These are phyloP conservation scores for Carex kokanica DNA, from an alignment of 176 grass and related monocot genomes.

Conservation along the genomic window DNA sequence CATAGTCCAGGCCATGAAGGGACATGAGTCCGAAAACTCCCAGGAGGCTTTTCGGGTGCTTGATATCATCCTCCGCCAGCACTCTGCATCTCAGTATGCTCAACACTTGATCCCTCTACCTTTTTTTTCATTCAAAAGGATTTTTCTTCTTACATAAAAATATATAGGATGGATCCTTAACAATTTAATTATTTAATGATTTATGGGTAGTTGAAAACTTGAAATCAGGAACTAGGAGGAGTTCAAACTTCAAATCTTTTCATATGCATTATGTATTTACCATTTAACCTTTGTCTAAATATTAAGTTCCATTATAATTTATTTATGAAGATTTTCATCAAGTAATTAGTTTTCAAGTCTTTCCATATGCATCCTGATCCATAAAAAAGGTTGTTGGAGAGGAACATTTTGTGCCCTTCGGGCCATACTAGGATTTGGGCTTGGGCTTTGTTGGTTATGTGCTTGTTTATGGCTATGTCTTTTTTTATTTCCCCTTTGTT, in stretches of 20 bases:
- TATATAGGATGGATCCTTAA: background rate
- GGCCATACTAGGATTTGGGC: too few species aligned
- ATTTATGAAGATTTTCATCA: background rate
- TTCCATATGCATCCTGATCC: too few species aligned
- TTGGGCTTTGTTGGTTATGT: too few species aligned
- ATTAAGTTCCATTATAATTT: background rate
- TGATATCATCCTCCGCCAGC: slow-evolving; percentile 84
- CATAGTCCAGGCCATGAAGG: slow-evolving; percentile 61
- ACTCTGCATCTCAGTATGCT: slow-evolving; percentile 70
- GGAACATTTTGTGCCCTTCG: too few species aligned
- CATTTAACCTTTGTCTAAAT: background rate
- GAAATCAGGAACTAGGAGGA: too few species aligned
- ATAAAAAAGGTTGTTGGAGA: too few species aligned
- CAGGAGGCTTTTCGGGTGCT: slow-evolving; percentile 82
- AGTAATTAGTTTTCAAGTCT: background rate
- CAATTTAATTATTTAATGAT: background rate
- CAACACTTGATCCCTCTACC: background rate
- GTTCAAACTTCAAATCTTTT: too few species aligned
- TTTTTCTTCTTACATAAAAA: background rate
- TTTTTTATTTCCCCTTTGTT: background rate
- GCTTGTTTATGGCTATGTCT: background rate
- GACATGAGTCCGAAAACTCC: slow-evolving; percentile 67
- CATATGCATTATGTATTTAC: background rate
- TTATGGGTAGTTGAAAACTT: background rate
- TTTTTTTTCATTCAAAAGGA: background rate